Evolutionary conservation across 1,284 basidiomycete species (phyloP).

Genomic region (Schizophyllum commune): DNA sequence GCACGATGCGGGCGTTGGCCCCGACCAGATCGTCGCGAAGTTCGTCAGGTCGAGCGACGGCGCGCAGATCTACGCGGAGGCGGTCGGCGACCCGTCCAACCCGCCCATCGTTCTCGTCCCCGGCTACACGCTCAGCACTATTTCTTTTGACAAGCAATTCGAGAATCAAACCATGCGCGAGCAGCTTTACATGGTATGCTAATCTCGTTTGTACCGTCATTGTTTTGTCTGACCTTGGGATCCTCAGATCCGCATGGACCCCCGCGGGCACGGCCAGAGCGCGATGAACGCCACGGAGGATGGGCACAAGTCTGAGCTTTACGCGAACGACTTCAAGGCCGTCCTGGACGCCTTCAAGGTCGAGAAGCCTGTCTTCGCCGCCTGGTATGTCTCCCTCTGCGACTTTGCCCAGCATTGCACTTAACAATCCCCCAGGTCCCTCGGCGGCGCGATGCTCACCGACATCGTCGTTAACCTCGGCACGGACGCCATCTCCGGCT

Average conservation of each 20-base stretch:
- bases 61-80: constrained; percentile 11
- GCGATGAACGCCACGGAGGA: constrained; percentile 3
- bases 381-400: constrained; percentile 7
- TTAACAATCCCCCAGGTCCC: constrained; percentile 4
- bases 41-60: constrained; percentile 3
- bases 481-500: constrained; percentile 25
- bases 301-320: constrained; percentile 6
- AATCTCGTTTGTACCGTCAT: neutral
- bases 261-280: constrained; percentile 11
- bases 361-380: constrained; percentile 14
- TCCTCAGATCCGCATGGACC: constrained; percentile 9
- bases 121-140: constrained; percentile 10
- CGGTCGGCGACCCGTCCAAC: constrained; percentile 9
- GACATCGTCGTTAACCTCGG: constrained; percentile 30
- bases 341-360: constrained; percentile 8
- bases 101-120: constrained; percentile 11
- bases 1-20: neutral
- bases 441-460: constrained; percentile 15
- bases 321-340: constrained; percentile 9
- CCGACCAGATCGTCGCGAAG: neutral
- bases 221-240: neutral
- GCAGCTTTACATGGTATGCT: constrained; percentile 9
- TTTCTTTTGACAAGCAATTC: constrained; percentile 12
- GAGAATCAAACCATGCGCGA: constrained; percentile 6
- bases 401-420: neutral